Conservation (phyloP, 1,284 basidiomycete genomes). For the Cryptococcus deneoformans region DNA sequence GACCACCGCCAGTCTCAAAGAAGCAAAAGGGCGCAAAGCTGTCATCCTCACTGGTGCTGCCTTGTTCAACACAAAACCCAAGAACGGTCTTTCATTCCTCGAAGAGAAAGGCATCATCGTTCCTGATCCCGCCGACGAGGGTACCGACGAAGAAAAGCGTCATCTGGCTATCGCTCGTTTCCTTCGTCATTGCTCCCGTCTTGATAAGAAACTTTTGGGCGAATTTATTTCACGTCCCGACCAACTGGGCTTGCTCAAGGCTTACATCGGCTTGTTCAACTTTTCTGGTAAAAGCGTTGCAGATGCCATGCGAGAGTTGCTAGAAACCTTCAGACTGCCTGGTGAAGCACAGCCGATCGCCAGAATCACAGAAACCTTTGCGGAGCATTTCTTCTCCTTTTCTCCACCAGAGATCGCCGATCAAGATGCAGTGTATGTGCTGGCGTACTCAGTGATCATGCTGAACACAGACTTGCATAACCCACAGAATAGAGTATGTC, state of each 20-base stretch:
- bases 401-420: slow-evolving; percentile 82
- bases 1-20: slow-evolving; percentile 60
- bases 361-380: slow-evolving; percentile 94
- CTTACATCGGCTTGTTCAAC: slow-evolving; percentile 86
- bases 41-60: slow-evolving; percentile 79
- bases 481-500: slow-evolving; percentile 77
- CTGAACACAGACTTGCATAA: slow-evolving; percentile 98
- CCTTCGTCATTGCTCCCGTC: slow-evolving; percentile 75
- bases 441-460: slow-evolving; percentile 97
- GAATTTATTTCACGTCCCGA: slow-evolving; percentile 92
- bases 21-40: slow-evolving; percentile 80
- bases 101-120: slow-evolving; percentile 81
- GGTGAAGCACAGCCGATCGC: slow-evolving; percentile 94
- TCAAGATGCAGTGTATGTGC: slow-evolving; percentile 90
- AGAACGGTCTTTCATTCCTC: slow-evolving; percentile 82
- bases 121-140: slow-evolving; percentile 29
- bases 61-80: slow-evolving; percentile 95
- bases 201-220: slow-evolving; percentile 93
- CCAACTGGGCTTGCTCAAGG: slow-evolving; percentile 77
- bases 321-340: slow-evolving; percentile 92
- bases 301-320: slow-evolving; percentile 90
- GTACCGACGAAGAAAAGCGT: slow-evolving; percentile 34
- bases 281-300: slow-evolving; percentile 92
- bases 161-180: slow-evolving; percentile 64
- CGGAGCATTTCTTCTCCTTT: slow-evolving; percentile 83